phyloP scores from a whole-genome alignment of 75 land plant genomes.

The Sequoiadendron giganteum region DNA sequence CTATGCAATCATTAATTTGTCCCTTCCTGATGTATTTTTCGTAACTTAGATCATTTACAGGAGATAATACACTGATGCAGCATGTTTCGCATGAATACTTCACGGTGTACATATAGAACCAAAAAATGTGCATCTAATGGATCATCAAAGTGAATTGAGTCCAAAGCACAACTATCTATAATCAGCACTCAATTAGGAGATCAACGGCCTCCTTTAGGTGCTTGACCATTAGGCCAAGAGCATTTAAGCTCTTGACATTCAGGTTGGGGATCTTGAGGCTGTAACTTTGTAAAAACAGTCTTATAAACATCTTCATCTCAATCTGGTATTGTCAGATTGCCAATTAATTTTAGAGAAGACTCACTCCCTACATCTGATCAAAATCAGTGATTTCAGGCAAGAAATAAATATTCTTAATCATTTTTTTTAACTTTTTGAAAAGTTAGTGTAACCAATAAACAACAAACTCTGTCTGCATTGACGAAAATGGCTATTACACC shows the following conservation, averaged over 20 bases:
- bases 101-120: neutral
- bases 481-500: no score
- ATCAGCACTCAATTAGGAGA: neutral
- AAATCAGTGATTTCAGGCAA: neutral
- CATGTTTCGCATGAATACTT: neutral
- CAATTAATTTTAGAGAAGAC: neutral
- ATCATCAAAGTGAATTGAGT: neutral
- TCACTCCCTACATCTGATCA: neutral
- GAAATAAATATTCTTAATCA: neutral
- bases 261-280: neutral
- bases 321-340: no score
- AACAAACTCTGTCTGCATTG: neutral
- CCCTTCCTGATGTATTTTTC: neutral
- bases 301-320: no score
- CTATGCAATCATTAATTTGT: neutral
- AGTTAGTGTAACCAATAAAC: neutral
- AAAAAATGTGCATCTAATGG: neutral
- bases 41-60: neutral
- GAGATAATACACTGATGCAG: neutral
- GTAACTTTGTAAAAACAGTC: no score
- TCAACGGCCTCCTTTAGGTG: neutral
- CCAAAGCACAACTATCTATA: neutral
- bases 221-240: neutral
- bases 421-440: no score
- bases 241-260: neutral